phyloP scores from a whole-genome alignment of 73 alveolate species.

The Paramecium primaurelia region DNA sequence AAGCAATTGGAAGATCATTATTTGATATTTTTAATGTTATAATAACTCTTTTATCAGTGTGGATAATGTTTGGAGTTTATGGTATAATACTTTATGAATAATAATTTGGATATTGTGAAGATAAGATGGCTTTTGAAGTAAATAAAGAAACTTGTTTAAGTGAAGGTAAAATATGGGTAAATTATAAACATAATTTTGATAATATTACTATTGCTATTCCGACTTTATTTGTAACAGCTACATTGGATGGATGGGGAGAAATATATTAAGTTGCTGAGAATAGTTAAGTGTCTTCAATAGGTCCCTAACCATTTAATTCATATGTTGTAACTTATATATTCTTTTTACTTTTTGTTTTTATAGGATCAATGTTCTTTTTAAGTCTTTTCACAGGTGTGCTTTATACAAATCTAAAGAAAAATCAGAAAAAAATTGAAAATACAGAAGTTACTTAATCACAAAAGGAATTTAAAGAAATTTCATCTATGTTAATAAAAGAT shows the following conservation, averaged over 20 bases:
- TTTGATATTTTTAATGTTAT: not conserved
- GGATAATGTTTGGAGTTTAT: constrained; percentile 37
- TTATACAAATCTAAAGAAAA: not conserved
- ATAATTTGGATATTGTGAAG: constrained; percentile 43
- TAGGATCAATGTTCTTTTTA: not conserved
- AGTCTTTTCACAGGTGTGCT: constrained; percentile 13
- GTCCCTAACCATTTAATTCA: not conserved
- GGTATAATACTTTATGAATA: not conserved
- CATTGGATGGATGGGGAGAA: constrained; percentile 41
- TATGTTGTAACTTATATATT: not conserved
- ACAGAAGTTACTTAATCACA: not conserved
- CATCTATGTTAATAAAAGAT: not conserved
- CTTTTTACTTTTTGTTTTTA: not conserved
- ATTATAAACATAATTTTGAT: constrained; percentile 33
- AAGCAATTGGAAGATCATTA: not conserved
- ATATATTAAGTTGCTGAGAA: not conserved
- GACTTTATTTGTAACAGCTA: not conserved
- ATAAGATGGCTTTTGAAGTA: not conserved
- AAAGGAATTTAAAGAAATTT: not conserved
- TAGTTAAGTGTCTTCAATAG: not conserved
- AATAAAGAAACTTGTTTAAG: not conserved
- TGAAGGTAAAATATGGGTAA: not conserved
- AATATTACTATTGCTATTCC: constrained; percentile 6
- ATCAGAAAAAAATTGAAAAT: not conserved
- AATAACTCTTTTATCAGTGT: not conserved